Evolutionary conservation across 2,329 filamentous ascomycete genomes (phyloP).

Genomic region (Elsinoe batatas): DNA sequence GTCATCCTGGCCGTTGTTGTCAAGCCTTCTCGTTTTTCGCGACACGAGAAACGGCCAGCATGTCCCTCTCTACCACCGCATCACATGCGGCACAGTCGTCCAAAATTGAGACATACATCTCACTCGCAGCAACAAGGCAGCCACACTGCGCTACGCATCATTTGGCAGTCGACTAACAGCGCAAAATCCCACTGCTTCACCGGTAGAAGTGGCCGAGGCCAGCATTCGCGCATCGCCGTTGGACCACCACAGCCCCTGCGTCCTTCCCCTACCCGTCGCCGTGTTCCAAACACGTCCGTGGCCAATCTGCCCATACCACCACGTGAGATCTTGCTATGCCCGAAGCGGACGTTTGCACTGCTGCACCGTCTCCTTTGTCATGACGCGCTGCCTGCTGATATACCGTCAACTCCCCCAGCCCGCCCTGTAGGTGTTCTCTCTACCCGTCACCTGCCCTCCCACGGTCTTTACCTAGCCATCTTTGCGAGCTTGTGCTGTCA

Average conservation of each 20-base stretch:
- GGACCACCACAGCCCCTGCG: slow-evolving; percentile 8
- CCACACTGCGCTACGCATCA: slow-evolving; percentile 3
- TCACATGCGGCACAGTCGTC: slow-evolving; percentile 4
- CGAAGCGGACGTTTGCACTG: slow-evolving; percentile 7
- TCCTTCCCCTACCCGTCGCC: slow-evolving; percentile 6
- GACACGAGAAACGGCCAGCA: neutral
- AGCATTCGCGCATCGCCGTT: slow-evolving; percentile 2
- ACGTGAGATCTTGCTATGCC: slow-evolving; percentile 11
- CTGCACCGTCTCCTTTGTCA: slow-evolving; percentile 3
- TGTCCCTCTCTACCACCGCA: neutral
- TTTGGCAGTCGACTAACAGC: neutral
- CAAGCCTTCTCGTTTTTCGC: slow-evolving; percentile 9
- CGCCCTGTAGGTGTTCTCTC: slow-evolving; percentile 6
- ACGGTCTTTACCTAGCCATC: slow-evolving; percentile 10
- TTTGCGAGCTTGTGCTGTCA: slow-evolving; percentile 10
- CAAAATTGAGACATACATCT: slow-evolving; percentile 9
- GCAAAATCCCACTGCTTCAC: neutral
- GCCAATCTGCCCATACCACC: neutral
- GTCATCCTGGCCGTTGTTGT: neutral
- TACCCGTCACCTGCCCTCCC: slow-evolving; percentile 9
- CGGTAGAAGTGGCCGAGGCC: neutral
- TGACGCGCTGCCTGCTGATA: slow-evolving; percentile 9
- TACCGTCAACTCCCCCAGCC: slow-evolving; percentile 10
- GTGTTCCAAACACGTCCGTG: slow-evolving; percentile 3
- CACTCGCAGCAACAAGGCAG: neutral